Conservation (phyloP, 495 filamentous ascomycete genomes). For the Penicillium nucicola region DNA sequence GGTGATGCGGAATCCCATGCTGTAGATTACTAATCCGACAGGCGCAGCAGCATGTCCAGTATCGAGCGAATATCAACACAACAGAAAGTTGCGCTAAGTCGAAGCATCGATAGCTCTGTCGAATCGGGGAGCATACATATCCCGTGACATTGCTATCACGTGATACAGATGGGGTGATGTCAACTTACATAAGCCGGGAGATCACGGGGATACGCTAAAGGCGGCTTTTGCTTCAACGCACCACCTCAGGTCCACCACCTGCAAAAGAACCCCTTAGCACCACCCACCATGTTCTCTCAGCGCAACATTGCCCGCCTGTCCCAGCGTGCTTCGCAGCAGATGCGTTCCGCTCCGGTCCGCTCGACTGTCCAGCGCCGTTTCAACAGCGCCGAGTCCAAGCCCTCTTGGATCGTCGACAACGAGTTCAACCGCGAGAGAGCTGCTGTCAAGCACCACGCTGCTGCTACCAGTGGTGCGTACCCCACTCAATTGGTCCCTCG, state of each 20-base stretch:
- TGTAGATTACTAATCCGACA: constrained; percentile 5
- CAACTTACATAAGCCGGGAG: constrained; percentile 41
- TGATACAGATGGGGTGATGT: constrained; percentile 33
- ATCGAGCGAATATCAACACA: too few species aligned
- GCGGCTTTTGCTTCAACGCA: constrained; percentile 33
- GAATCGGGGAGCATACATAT: not conserved
- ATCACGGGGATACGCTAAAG: constrained; percentile 45
- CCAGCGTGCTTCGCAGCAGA: constrained; percentile 56
- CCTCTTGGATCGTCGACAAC: constrained; percentile 64
- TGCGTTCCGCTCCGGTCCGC: constrained; percentile 54
- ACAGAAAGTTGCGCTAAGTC: not conserved
- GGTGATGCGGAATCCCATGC: constrained; percentile 78
- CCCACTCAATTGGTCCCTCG: not conserved
- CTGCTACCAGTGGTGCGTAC: constrained; percentile 68
- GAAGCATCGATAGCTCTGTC: not conserved
- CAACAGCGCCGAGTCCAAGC: constrained; percentile 53
- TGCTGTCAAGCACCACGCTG: constrained; percentile 83
- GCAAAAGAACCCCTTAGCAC: constrained; percentile 16
- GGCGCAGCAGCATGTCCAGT: constrained; percentile 14
- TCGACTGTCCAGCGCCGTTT: constrained; percentile 63
- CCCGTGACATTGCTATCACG: constrained; percentile 19
- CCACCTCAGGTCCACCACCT: constrained; percentile 23
- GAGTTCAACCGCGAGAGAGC: constrained; percentile 82
- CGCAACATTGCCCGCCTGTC: constrained; percentile 58
- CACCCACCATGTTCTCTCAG: constrained; percentile 58